Base-by-base conservation (phyloP, 768 basidiomycete species). In the Leccinum truebloodii region DNA sequence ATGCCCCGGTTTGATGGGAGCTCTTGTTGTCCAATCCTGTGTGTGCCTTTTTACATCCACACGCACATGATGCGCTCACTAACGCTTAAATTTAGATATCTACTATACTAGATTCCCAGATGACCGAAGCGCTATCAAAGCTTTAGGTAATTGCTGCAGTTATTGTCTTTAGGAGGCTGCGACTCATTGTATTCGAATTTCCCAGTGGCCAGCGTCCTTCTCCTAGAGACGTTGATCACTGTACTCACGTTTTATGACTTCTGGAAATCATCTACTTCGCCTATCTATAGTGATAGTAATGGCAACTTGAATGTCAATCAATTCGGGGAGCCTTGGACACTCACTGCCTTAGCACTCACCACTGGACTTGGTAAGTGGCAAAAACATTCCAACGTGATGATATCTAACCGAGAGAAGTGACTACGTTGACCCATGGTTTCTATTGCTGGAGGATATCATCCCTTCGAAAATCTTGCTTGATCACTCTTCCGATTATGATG, bases 361-460 rank as follows among this genome's bases (percentile, higher is more conserved):
- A 49, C 63, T 18, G 68, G 62, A 3, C 35, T 71, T 28, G 68
- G 69, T 70, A n/a, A 69, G 63, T 20, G n/a, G n/a, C n/a, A 44
- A 20, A 20, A 20, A 44, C 4, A 10, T 9, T 44, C 5, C 44
- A 44, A 44, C 10, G 12, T 20, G 44, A 0, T 20, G 20, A 44
- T 20, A 20, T 20, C n/a, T 12, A 20, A 44, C 6, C n/a, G n/a
- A 44, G 44, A 4, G n/a, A 44, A 44, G 44, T 44, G 44, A 6
- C 52, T 20, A 52, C 10, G 4, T 34, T 34, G 52, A 34, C 52
- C 18, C 70, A 72, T 7, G 55, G 65, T 6, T 70, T 70, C 32
- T 65, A 55, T 56, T 70, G 65, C 46, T 72, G 69, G 70, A 51
- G 63, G 56, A 65, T 72, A 60, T 52, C 57, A 22, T 49, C 28